phyloP scores from a whole-genome alignment of 164 flowering plant genomes.

The Stephania yunnanensis region DNA sequence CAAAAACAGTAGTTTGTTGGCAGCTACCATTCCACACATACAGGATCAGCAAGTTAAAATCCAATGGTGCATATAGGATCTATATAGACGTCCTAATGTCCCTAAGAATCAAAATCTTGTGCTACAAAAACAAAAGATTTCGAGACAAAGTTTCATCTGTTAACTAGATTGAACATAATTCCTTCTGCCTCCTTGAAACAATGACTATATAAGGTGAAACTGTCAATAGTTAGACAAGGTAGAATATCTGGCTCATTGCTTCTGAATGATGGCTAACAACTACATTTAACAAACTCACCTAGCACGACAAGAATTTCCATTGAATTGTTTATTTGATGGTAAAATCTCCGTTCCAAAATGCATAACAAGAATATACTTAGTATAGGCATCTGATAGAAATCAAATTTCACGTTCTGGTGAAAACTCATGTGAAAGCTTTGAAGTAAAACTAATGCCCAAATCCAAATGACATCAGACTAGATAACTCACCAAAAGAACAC shows the following conservation, averaged over 20 bases:
- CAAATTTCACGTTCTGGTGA: background rate
- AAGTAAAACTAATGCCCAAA: background rate
- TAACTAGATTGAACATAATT: background rate
- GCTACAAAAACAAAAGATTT: background rate
- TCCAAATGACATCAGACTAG: background rate
- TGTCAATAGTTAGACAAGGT: background rate
- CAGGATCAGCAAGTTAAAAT: background rate
- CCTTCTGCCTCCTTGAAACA: background rate
- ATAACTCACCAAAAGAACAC: slow-evolving; percentile 78
- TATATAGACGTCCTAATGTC: background rate
- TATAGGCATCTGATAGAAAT: background rate
- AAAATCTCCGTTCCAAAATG: background rate
- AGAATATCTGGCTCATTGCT: background rate
- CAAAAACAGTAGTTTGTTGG: too few species aligned
- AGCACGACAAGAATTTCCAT: too few species aligned
- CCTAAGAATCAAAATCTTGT: background rate
- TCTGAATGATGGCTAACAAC: background rate
- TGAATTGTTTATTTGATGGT: background rate
- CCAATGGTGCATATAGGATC: background rate
- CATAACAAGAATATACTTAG: background rate
- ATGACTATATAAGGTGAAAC: background rate
- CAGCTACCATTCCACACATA: too few species aligned
- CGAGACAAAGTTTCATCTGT: background rate
- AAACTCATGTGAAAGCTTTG: background rate
- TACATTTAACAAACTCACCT: too few species aligned